phyloP scores from a whole-genome alignment of 257 asterid species.

The Nicotiana undulata region DNA sequence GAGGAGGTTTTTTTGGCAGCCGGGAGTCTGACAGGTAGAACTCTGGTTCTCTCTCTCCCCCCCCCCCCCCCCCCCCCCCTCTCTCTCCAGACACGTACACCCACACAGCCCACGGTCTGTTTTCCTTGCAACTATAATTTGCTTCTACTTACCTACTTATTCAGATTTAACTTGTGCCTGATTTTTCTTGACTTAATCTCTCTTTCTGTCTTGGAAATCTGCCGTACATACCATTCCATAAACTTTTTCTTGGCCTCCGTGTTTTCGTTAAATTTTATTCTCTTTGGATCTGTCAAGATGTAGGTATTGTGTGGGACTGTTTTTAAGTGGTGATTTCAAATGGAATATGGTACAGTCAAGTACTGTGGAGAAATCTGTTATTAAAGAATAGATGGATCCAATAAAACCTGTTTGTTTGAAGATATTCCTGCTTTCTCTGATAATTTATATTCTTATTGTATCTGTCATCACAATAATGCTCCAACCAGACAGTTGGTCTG shows the following conservation, averaged over 20 bases:
- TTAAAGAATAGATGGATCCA: background rate
- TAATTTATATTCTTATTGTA: background rate
- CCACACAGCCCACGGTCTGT: background rate
- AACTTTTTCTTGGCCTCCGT: background rate
- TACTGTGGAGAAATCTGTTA: background rate
- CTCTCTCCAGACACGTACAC: background rate
- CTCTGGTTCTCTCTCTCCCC: background rate
- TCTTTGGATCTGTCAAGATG: background rate
- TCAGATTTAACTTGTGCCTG: background rate
- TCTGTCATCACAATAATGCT: background rate
- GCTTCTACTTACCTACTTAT: background rate
- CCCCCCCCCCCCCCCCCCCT: background rate
- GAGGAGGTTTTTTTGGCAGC: conserved; percentile 71
- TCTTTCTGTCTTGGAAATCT: background rate
- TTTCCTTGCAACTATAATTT: background rate
- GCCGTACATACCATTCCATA: background rate
- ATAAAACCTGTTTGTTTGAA: background rate
- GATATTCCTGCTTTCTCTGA: background rate
- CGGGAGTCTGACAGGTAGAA: conserved; percentile 74
- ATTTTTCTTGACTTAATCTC: background rate
- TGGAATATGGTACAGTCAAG: background rate
- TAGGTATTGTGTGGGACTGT: background rate
- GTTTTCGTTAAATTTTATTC: background rate
- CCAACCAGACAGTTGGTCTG: background rate
- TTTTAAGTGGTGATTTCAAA: background rate